Evolutionary conservation across 1,284 basidiomycete genomes (phyloP).

Genomic region (Takashimella tepidaria): DNA sequence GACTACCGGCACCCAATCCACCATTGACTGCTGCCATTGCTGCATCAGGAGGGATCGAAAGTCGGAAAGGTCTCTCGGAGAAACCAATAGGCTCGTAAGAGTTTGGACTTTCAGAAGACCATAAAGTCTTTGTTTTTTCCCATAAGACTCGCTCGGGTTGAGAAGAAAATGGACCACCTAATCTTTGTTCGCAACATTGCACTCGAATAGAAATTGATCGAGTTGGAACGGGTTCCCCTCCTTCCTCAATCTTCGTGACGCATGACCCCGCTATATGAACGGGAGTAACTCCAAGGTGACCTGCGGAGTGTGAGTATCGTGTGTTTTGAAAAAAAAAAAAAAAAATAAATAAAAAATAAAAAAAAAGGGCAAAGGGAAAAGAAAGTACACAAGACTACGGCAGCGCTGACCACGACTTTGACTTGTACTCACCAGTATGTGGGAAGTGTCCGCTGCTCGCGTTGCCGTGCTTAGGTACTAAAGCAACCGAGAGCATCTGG

Average conservation of each 20-base stretch:
- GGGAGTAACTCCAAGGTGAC: constrained; percentile 38
- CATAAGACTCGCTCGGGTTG: constrained; percentile 24
- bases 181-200: constrained; percentile 27
- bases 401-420: neutral
- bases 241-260: constrained; percentile 19
- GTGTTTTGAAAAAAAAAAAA: constrained; percentile 1
- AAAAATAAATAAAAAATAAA: too few relatives aligned
- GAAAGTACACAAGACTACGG: too few relatives aligned
- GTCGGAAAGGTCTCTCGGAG: constrained; percentile 28
- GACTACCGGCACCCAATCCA: constrained; percentile 1
- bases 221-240: constrained; percentile 21
- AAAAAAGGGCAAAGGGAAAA: too few relatives aligned
- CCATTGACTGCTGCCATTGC: constrained; percentile 18
- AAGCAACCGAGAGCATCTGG: neutral
- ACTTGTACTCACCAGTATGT: neutral
- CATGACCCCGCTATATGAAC: constrained; percentile 27
- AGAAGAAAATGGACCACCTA: constrained; percentile 14
- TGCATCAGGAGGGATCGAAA: constrained; percentile 29
- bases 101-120: constrained; percentile 18
- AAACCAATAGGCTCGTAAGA: constrained; percentile 21
- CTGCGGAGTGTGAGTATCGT: constrained; percentile 22
- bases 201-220: constrained; percentile 21
- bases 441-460: neutral
- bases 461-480: neutral
- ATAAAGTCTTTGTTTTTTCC: constrained; percentile 24